Evolutionary conservation across 2,329 filamentous ascomycete species (phyloP), one percentile per base, ranked within the genome.

Genomic region (Nannizziopsis barbatae): DNA sequence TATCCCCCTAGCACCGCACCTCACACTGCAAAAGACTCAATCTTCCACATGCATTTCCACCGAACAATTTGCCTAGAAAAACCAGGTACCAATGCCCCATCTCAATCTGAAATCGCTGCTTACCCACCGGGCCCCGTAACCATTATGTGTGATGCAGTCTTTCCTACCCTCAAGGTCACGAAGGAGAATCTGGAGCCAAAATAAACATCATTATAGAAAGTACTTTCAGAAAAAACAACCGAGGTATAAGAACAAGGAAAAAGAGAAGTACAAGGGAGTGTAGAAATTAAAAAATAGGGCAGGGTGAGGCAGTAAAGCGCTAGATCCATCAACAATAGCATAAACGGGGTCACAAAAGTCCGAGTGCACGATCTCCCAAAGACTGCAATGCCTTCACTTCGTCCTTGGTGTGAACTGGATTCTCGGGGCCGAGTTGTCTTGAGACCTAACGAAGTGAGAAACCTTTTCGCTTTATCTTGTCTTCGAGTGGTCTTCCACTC

Each of bases 401-500:
- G 44, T 47, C 47, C 40, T 42, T 45, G 44, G 45, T 45, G 37
- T 40, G 42, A 50, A 55, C 53, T 55, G 52, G 54, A 56, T 54
- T 56, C 47, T 27, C 38, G 17, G 44, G n/a, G 10, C 20, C 32
- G 17, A 41, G 14, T 22, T 17, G 20, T 33, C 18, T 33, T 6
- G 15, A 14, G 32, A 33, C 57, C 81, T 90, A 94, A 72, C 92
- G 88, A 67, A 98, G 85, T 57, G 92, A 98, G 79, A 98, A 98
- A 52, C 90, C 90, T 86, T 96, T 96, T 74, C 88, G 86, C 84
- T 95, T 95, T 73, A 83, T 83, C 76, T 96, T 90, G 75, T 96
- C 89, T 75, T 96, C 92, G 73, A 96, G 73, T 56, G 92, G 92
- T 67, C 92, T 80, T 64, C 92, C 92, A 66, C 84, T 95, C 72